Evolutionary conservation across 192 early-diverging fungal genomes (phyloP), one percentile per base, ranked within the genome.

Genomic region (Allomyces javanicus): DNA sequence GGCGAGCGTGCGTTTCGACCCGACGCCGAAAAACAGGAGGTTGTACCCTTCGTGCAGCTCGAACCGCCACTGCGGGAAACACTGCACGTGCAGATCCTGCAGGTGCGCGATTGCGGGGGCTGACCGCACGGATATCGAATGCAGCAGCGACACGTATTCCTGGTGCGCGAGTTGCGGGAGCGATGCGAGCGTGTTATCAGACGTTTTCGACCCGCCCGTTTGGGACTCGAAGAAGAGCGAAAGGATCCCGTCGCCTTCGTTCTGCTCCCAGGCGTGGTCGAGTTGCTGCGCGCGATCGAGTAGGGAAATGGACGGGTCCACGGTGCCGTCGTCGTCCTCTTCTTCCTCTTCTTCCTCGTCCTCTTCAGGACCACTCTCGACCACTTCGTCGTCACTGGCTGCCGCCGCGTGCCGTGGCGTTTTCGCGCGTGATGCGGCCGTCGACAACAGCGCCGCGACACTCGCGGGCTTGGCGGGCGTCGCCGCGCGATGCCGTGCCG

Each of bases 1-100:
- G 44, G 96, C 70, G n/a, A 99, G 66, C 6, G 74, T 73, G 6
- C 85, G 83, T 72, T 99, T 99, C 11, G 93, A 95, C 0, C 96
- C 96, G 70, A 86, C 95, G 0, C 96, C 96, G 70, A 92, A 95
- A 61, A 95, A 87, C 1, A 93, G 67, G 9, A 99, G 75, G 68
- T 89, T 95, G 72, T 93, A 99, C 0, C 90, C 92, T 14, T 78
- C 76, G 4, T 69, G 63, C 6, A 96, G 74, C 70, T 96, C 90
- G 79, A 92, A 92, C 63, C 73, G 78, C 93, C 93, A 98, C 69
- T 99, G 91, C 1, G 73, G 74, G 67, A 93, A 98, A 65, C 82
- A 75, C 14, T 75, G 73, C 40, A 79, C 75, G 61, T 90, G 86
- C 4, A 81, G 70, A 3, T 69, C n/a, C 12, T 68, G 66, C 17